Conservation (phyloP, 495 filamentous ascomycete species). For the Aspergillus hancockii region DNA sequence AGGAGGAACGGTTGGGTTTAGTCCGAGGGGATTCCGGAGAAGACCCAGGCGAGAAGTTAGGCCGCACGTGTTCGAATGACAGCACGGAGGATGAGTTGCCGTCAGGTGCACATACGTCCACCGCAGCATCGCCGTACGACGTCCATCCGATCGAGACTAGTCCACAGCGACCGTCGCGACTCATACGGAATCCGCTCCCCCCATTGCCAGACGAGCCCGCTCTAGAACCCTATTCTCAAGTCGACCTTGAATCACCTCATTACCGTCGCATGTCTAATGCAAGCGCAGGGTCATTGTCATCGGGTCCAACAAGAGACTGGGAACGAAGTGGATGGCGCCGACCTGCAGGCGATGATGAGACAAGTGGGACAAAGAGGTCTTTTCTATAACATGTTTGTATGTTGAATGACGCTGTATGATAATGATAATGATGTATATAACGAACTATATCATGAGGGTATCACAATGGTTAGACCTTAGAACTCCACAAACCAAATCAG, state of each 20-base stretch:
- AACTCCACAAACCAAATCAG: slow-evolving; percentile 10
- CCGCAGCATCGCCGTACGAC: slow-evolving; percentile 5
- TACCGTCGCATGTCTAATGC: slow-evolving; percentile 9
- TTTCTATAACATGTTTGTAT: slow-evolving; percentile 15
- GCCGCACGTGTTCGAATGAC: slow-evolving; percentile 26
- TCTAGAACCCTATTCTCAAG: slow-evolving; percentile 11
- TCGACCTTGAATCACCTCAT: neutral
- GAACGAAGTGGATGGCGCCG: slow-evolving; percentile 38
- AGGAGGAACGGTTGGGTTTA: slow-evolving; percentile 86
- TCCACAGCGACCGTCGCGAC: slow-evolving; percentile 16
- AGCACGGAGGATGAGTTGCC: slow-evolving; percentile 24
- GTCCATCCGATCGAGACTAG: neutral
- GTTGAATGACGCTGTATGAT: slow-evolving; percentile 19
- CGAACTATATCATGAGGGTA: slow-evolving; percentile 24
- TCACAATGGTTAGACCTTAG: slow-evolving; percentile 12
- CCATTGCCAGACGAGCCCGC: slow-evolving; percentile 25
- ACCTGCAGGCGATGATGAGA: slow-evolving; percentile 24
- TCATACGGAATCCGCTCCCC: slow-evolving; percentile 21
- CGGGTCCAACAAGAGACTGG: slow-evolving; percentile 12
- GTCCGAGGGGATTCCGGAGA: slow-evolving; percentile 69
- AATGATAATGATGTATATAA: slow-evolving; percentile 29
- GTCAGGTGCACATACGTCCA: neutral
- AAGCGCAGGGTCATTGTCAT: slow-evolving; percentile 16
- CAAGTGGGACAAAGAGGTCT: slow-evolving; percentile 20
- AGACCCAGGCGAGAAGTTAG: slow-evolving; percentile 37